A percentile compares a stretch with the other conserved stretches of the same genome.
Conservation (phyloP, 225 moss, liverwort and hornwort species). For the Sphagnum contortum region DNA sequence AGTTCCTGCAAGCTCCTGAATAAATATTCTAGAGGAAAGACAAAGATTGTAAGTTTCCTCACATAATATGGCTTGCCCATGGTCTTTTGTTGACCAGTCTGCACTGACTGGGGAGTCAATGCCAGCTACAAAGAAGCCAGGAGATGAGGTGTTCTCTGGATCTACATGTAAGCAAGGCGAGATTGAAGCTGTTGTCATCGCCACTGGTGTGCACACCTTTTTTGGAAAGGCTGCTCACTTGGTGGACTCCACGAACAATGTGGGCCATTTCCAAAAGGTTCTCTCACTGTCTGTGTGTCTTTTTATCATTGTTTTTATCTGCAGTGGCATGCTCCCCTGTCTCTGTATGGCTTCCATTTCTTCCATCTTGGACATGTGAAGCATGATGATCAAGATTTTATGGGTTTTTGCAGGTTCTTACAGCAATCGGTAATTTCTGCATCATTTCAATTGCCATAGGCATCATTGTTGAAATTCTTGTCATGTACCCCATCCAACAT, state of each 20-base stretch:
- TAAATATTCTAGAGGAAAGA: too few species aligned
- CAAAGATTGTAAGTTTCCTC: not conserved
- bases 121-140: slow-evolving; percentile 53
- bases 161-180: slow-evolving; percentile 70
- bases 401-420: slow-evolving; percentile 32
- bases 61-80: too few species aligned
- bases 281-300: too few species aligned
- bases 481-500: slow-evolving; percentile 59
- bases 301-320: too few species aligned
- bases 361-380: not conserved
- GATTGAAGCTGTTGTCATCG: slow-evolving; percentile 64
- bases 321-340: too few species aligned
- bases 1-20: too few species aligned
- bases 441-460: slow-evolving; percentile 59
- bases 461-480: slow-evolving; percentile 46
- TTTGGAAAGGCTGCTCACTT: slow-evolving; percentile 80
- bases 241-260: slow-evolving; percentile 74
- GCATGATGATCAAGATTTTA: not conserved
- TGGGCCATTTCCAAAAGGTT: slow-evolving; percentile 76
- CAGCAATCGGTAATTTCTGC: slow-evolving; percentile 65
- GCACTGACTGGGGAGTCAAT: slow-evolving; percentile 56
- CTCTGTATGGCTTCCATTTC: too few species aligned
- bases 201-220: slow-evolving; percentile 71
- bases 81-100: slow-evolving; percentile 17
- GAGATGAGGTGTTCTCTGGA: slow-evolving; percentile 50